Evolutionary conservation across 73 alveolate species (phyloP), one percentile per base, ranked within the genome.

Genomic region (Paramecium sexaurelia): DNA sequence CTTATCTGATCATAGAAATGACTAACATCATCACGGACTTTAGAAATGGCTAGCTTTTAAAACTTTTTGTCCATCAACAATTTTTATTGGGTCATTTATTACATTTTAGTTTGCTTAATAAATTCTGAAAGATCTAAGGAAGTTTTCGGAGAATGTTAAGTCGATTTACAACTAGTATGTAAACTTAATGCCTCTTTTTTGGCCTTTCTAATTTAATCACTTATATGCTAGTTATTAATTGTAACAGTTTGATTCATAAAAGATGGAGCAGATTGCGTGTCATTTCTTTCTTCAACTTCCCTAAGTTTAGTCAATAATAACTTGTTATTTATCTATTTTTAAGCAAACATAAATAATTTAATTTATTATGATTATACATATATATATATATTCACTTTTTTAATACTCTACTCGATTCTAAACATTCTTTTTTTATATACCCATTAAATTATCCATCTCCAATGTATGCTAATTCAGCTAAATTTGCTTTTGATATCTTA

Each of bases 21-120:
- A 17, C 90, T 78, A 5, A 78, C 90, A 78, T 78, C 90, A 22
- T 78, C 90, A 10, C 90, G 45, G 2, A 78, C 90, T 26, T 78
- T 78, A 2, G 73, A 24, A 43, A 78, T 78, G 4, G 33, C 13
- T 8, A 78, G 55, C 20, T 17, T 22, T 39, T 78, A 26, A 24
- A 78, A 78, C 75, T 78, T 78, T 39, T 39, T 39, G 24, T 78
- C 90, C 26, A 56, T 39, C 55, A 29, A 26, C 68, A 78, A 41
- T 43, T 78, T 78, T 26, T 61, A 61, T 61, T 61, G 43, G 26
- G 47, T 61, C 43, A 61, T 29, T 32, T 61, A 61, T 32, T 61
- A 32, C 7, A 61, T 61, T 61, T 61, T 61, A 61, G 83, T 61
- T 61, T 61, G 43, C 26, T 61, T 61, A 32, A 61, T 61, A 61